A percentile compares a stretch with the other conserved stretches of the same genome.
These are phyloP conservation scores for Schwanniomyces etchellsii DNA, from an alignment of 1,139 yeast species.

Conservation along the genomic window DNA sequence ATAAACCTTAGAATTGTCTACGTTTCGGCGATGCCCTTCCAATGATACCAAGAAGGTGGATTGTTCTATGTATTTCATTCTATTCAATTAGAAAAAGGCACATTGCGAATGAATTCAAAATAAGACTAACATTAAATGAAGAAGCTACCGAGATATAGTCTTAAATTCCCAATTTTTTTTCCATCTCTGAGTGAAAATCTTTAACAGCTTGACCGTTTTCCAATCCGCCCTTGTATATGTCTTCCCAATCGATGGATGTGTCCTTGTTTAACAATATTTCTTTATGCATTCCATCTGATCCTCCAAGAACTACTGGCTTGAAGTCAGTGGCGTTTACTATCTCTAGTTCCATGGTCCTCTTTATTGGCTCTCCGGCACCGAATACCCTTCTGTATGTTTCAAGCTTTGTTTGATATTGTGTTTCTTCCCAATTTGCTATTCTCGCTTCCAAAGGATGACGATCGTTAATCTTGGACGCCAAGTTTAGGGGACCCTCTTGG, in stretches of 20 bases:
- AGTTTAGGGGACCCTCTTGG: constrained; percentile 53
- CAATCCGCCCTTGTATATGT: constrained; percentile 61
- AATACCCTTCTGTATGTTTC: constrained; percentile 78
- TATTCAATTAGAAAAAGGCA: no score
- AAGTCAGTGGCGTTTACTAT: constrained; percentile 71
- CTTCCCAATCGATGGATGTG: constrained; percentile 85
- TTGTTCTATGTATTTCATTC: no score
- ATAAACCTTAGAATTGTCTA: no score
- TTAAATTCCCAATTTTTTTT: constrained; percentile 55
- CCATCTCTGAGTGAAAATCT: constrained; percentile 71
- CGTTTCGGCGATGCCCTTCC: no score
- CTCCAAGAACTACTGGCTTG: constrained; percentile 59
- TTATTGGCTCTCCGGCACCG: constrained; percentile 92
- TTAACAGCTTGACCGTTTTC: constrained; percentile 31
- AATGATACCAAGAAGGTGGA: no score
- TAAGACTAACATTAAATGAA: no score
- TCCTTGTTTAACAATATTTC: constrained; percentile 81
- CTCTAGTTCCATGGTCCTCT: constrained; percentile 79
- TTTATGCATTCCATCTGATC: constrained; percentile 52
- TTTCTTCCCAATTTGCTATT: constrained; percentile 72
- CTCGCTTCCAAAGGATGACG: constrained; percentile 86
- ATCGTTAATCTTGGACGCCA: constrained; percentile 68
- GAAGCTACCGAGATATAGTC: no score
- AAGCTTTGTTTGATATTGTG: constrained; percentile 64
- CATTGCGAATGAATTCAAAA: no score